Conservation (phyloP, 2,329 filamentous ascomycete genomes). For the Botryotinia convoluta region DNA sequence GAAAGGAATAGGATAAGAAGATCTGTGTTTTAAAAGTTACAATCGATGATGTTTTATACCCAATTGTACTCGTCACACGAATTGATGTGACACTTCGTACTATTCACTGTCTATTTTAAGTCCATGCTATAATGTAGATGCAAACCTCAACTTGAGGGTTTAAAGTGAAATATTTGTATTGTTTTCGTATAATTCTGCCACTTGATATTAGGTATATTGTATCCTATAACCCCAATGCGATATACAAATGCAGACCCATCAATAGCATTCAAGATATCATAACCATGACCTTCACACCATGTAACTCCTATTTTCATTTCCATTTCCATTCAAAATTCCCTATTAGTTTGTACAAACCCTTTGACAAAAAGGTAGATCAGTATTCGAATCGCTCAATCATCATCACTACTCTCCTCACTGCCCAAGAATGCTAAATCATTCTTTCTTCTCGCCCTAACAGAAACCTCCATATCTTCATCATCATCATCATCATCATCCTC, state of each 20-base stretch:
- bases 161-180: neutral
- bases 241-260: neutral
- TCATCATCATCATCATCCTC: constrained; percentile 35
- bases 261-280: neutral
- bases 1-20: neutral
- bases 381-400: constrained; percentile 11
- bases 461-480: neutral
- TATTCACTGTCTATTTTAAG: neutral
- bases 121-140: neutral
- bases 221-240: neutral
- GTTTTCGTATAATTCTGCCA: neutral
- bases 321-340: neutral
- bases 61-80: neutral
- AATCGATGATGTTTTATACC: neutral
- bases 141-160: neutral
- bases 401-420: constrained; percentile 58
- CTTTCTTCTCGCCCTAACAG: constrained; percentile 23
- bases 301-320: constrained; percentile 8
- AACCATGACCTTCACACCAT: neutral
- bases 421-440: constrained; percentile 64
- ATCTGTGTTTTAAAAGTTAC: neutral
- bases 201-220: neutral
- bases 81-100: too few species aligned
- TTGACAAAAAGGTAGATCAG: neutral
- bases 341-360: neutral